Base-by-base conservation (phyloP, 306 rosid species). In the Malus domestica region DNA sequence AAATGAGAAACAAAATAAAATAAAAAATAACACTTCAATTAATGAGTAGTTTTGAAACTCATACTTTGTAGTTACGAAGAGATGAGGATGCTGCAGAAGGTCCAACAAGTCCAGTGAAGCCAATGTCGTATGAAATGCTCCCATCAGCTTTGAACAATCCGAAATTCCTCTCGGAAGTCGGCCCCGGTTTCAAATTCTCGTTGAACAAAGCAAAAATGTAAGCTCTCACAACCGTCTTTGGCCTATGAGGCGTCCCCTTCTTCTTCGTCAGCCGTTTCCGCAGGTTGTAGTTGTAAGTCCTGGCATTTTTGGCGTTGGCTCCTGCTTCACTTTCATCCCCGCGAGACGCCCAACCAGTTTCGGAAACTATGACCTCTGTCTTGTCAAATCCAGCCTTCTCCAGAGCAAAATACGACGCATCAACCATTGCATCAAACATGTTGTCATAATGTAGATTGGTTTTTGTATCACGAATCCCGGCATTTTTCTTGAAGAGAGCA, bases 131-230 rank as follows among this genome's bases (percentile, higher is more conserved):
- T 5, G 98, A 52, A 80, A 92, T 89, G 80, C 98, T 95, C 19
- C 99, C 98, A 83, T 95, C 98, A 33, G 91, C 81, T 54, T 89
- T 95, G 74, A 95, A 95, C 88, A 95, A 78, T 33, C 98, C 98
- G 44, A 95, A 95, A 81, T 95, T 88, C 80, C 97, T 90, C 83
- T 95, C 98, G 0, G 98, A 95, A 0, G 96, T 90, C 14, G 97
- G 98, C 3, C 98, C 98, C 0, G 91, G 88, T 54, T 95, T 95
- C 85, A 89, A 86, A 71, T 95, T 90, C 84, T 95, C 98, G 51
- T 95, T 95, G 74, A 95, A 95, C 85, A 95, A 80, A 30, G 98
- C 97, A 77, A 95, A 95, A 3, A 95, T 13, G 70, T 95, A 92
- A 79, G 97, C 98, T 80, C 57, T 92, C 19, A 73, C 88, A 38